Base-by-base conservation (phyloP, 257 asterid genomes). In the Nicotiana benthamiana region DNA sequence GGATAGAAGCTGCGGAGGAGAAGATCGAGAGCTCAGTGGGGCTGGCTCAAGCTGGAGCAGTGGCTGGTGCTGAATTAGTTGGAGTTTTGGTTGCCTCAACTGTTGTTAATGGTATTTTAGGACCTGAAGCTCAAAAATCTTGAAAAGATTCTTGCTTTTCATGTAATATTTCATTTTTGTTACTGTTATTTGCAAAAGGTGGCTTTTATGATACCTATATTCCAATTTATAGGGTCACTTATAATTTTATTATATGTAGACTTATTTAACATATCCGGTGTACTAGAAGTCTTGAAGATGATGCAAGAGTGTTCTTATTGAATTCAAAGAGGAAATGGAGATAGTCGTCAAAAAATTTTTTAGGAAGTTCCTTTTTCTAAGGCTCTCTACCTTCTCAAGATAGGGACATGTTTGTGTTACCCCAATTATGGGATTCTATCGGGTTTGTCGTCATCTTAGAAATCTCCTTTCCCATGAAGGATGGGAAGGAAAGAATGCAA, bases 11-110 rank as follows among this genome's bases (percentile, higher is more conserved):
- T 4, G 90, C 91, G 24, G 91, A 87, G 89, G 84, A 88, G 84
- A 91, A 83, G 85, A 83, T 92, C 1, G 94, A 89, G 88, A 64
- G 83, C 66, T 80, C 84, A 10, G 76, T 88, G 83, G 93, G 89
- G 16, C 82, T 94, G 63, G 92, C 92, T 36, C 98, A 93, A 89
- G 97, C 97, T 5, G 96, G 90, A 22, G 92, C 75, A 18, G 97
- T 94, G 60, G 97, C 84, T 1, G 97, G 89, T 78, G 97, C 92
- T 57, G 96, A 91, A 84, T 84, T 81, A 9, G 66, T 90, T 53
- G 97, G 93, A 13, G 87, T 94, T 67, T 52, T 90, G 86, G 54
- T 92, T 30, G 95, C 95, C 57, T 84, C 94, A 7, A 84, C 95
- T 12, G 81, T 92, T 79, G 98, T 93, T 77, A 91, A 86, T 59